These are phyloP conservation scores for Yarrowia alimentaria DNA, from an alignment of 805 yeast genomes.

Conservation along the genomic window DNA sequence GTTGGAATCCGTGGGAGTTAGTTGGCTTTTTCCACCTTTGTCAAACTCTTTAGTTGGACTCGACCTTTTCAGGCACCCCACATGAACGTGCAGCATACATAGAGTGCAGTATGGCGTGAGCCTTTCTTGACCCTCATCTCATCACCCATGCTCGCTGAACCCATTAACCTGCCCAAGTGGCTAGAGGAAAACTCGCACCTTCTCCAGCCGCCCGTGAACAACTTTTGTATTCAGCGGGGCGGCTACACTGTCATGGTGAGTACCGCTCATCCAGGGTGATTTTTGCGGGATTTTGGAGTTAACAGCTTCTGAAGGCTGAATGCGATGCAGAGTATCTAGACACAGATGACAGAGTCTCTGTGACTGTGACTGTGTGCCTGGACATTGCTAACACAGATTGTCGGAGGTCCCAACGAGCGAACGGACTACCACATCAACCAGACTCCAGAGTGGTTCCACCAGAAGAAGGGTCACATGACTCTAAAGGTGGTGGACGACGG, in stretches of 20 bases:
- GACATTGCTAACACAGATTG: constrained; percentile 46
- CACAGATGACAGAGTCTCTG: no score
- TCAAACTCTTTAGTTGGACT: no score
- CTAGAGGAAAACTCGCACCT: constrained; percentile 69
- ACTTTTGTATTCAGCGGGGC: constrained; percentile 83
- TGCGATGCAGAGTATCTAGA: no score
- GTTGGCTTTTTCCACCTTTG: no score
- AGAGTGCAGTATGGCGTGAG: constrained; percentile 6
- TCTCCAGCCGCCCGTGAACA: constrained; percentile 88
- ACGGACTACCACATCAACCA: constrained; percentile 92
- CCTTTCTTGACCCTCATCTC: constrained; percentile 1
- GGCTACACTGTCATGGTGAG: constrained; percentile 83
- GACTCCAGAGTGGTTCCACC: constrained; percentile 92
- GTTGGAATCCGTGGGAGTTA: no score
- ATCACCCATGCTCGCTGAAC: constrained; percentile 52
- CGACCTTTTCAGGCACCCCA: no score
- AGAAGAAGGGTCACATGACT: constrained; percentile 82
- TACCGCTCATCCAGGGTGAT: no score
- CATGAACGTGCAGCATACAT: background rate
- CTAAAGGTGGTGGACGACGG: constrained; percentile 80
- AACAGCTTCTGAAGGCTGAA: background rate
- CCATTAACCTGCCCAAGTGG: constrained; percentile 81
- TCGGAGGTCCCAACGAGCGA: constrained; percentile 93
- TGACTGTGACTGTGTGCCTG: background rate
- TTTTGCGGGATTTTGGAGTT: no score